Conservation (phyloP, 2,329 filamentous ascomycete species). For the Colletotrichum sp. region DNA sequence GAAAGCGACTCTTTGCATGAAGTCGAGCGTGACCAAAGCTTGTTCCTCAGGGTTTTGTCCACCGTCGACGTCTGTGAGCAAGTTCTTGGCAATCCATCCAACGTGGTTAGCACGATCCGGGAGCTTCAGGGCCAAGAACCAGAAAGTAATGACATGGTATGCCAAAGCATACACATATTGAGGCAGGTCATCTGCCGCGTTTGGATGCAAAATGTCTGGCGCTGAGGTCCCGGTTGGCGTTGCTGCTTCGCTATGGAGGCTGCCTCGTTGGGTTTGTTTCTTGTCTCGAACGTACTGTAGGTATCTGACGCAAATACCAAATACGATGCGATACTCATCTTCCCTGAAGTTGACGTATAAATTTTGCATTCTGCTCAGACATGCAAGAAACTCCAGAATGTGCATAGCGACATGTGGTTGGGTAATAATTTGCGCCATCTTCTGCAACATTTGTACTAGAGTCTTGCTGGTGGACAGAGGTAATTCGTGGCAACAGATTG, state of each 20-base stretch:
- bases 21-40: constrained; percentile 90
- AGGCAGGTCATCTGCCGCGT: constrained; percentile 71
- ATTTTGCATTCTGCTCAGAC: constrained; percentile 82
- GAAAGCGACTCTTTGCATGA: constrained; percentile 89
- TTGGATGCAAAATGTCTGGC: constrained; percentile 26
- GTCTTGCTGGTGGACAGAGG: constrained; percentile 86
- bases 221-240: constrained; percentile 9
- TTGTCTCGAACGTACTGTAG: constrained; percentile 84
- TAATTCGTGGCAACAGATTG: constrained; percentile 93
- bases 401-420: constrained; percentile 91
- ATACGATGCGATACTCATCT: constrained; percentile 92
- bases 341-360: constrained; percentile 89
- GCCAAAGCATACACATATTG: constrained; percentile 94
- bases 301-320: constrained; percentile 94
- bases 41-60: constrained; percentile 85
- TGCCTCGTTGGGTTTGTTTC: constrained; percentile 52
- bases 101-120: constrained; percentile 84
- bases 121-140: constrained; percentile 91
- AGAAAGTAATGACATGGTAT: constrained; percentile 95
- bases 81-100: constrained; percentile 85
- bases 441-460: constrained; percentile 84
- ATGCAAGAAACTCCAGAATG: constrained; percentile 93
- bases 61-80: constrained; percentile 80
- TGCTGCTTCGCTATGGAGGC: constrained; percentile 46
- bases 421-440: constrained; percentile 96